Percentiles rank a stretch among this genome's conserved stretches.
These are phyloP conservation scores for Pterocarpus santalinus DNA, from an alignment of 306 rosid genomes.

Conservation along the genomic window DNA sequence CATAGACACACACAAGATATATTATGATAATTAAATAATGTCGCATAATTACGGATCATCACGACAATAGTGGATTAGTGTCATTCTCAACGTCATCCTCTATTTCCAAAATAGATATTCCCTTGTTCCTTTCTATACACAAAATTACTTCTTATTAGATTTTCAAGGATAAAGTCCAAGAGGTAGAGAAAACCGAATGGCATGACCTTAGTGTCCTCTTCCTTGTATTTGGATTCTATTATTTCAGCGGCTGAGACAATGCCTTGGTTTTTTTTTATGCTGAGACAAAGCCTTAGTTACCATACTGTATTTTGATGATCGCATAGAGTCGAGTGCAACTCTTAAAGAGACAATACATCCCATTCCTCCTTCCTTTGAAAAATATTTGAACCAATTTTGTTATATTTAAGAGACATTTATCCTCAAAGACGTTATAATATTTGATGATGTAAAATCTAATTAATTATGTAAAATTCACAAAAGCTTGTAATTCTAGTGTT, in stretches of 20 bases:
- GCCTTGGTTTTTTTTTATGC: too few relatives aligned
- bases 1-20: conserved; percentile 33
- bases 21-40: conserved; percentile 9
- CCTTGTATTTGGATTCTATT: not conserved
- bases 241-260: too few relatives aligned
- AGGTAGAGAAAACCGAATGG: not conserved
- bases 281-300: too few relatives aligned
- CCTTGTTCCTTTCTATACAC: not conserved
- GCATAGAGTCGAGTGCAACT: too few relatives aligned
- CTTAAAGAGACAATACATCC: too few relatives aligned
- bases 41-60: not conserved
- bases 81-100: conserved; percentile 32
- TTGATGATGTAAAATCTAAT: not conserved
- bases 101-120: conserved; percentile 31
- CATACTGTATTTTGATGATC: too few relatives aligned
- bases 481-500: too few relatives aligned
- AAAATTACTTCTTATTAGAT: not conserved
- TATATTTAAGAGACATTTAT: too few relatives aligned
- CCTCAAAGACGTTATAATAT: too few relatives aligned
- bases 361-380: too few relatives aligned
- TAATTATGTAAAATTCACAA: too few relatives aligned
- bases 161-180: not conserved
- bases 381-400: too few relatives aligned
- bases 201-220: not conserved
- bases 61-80: conserved; percentile 14